These are phyloP conservation scores for Monilinia polystroma DNA, from an alignment of 2,329 filamentous ascomycete species.

Conservation along the genomic window DNA sequence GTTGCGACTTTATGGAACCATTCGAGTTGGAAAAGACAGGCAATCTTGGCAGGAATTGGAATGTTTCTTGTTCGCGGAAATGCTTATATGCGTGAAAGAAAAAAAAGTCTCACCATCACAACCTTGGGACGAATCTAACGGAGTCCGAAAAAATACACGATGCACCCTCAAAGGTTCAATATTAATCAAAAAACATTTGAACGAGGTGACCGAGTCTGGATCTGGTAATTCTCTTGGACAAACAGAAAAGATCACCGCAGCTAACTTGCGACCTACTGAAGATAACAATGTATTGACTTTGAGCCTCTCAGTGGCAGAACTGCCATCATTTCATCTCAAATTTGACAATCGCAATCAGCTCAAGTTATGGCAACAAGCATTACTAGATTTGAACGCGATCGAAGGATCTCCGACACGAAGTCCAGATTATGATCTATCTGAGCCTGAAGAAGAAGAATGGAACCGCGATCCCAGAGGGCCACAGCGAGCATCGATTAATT, in stretches of 20 bases:
- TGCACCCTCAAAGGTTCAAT: constrained; percentile 97
- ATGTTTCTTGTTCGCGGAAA: constrained; percentile 95
- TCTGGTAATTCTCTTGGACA: constrained; percentile 44
- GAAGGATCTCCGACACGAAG: constrained; percentile 63
- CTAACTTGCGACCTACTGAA: constrained; percentile 51
- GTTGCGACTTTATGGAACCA: constrained; percentile 80
- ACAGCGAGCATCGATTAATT: constrained; percentile 75
- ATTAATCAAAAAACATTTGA: constrained; percentile 95
- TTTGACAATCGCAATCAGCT: constrained; percentile 83
- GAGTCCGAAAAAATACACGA: constrained; percentile 64
- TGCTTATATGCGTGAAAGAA: constrained; percentile 99
- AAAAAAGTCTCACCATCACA: constrained; percentile 67
- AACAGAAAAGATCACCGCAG: constrained; percentile 40
- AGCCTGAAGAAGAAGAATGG: constrained; percentile 87
- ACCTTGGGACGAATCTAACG: constrained; percentile 64
- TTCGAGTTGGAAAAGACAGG: constrained; percentile 94
- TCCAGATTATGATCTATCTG: constrained; percentile 79
- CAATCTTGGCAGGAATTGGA: constrained; percentile 97
- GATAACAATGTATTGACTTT: constrained; percentile 78
- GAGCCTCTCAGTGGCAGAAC: constrained; percentile 84
- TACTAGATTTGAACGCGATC: constrained; percentile 77
- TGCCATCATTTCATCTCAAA: constrained; percentile 90
- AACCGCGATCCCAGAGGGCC: constrained; percentile 55
- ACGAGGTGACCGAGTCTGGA: constrained; percentile 75
- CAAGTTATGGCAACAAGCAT: constrained; percentile 84